Conservation (phyloP, 768 basidiomycete genomes). For the Exsudoporus frostii region DNA sequence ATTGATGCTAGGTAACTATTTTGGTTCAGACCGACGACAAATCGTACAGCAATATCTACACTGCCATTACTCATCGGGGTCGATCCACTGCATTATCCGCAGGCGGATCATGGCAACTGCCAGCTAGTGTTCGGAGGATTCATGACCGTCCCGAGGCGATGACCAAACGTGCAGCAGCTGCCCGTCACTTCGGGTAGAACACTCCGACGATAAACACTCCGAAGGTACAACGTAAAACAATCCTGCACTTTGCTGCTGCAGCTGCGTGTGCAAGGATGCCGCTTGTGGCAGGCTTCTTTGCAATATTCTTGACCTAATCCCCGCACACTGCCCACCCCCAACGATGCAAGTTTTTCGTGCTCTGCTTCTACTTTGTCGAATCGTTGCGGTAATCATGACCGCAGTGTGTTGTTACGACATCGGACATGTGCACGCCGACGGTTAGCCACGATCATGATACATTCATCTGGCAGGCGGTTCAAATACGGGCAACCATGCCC, state of each 20-base stretch:
- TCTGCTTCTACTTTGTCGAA: neutral
- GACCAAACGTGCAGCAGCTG: neutral
- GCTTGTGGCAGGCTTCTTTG: neutral
- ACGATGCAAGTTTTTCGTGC: neutral
- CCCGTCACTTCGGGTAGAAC: neutral
- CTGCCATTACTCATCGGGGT: neutral
- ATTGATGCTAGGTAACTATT: too few relatives aligned
- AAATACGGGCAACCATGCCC: constrained; percentile 3
- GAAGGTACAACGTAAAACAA: neutral
- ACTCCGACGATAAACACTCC: neutral
- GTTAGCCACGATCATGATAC: too few relatives aligned
- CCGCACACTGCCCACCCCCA: too few relatives aligned
- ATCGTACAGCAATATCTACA: too few relatives aligned
- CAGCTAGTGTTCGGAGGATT: neutral
- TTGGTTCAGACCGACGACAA: too few relatives aligned
- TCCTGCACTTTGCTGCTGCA: neutral
- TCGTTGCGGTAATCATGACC: constrained; percentile 1
- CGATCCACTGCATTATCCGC: neutral
- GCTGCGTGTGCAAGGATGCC: neutral
- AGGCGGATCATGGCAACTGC: too few relatives aligned
- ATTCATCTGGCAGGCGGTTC: too few relatives aligned
- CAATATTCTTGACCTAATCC: neutral
- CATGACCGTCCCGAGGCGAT: neutral
- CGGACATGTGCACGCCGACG: too few relatives aligned
- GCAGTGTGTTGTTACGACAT: too few relatives aligned